phyloP scores from a whole-genome alignment of 2,329 filamentous ascomycete species.

The Beauveria brongniartii region DNA sequence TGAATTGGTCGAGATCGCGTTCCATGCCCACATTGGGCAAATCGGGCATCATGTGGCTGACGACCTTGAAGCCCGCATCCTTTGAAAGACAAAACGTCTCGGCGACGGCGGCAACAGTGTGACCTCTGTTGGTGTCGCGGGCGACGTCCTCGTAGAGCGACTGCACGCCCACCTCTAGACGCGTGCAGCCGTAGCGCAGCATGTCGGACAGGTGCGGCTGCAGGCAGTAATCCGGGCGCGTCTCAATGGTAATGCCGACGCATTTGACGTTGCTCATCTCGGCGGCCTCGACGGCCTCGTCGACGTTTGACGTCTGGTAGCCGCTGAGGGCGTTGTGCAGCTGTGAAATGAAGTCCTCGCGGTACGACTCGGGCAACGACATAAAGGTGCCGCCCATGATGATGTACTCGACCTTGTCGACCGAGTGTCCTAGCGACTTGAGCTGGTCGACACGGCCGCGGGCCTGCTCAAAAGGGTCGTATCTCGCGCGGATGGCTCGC shows the following conservation, averaged over 20 bases:
- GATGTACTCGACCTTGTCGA: conserved; percentile 99
- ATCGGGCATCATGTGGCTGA: conserved; percentile 99
- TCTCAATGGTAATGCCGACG: conserved; percentile 97
- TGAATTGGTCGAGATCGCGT: conserved; percentile 90
- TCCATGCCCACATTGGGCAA: conserved; percentile 98
- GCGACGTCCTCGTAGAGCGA: conserved; percentile 97
- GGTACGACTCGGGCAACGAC: conserved; percentile 82
- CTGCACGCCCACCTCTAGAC: conserved; percentile 90
- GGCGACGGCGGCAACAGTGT: conserved; percentile 89
- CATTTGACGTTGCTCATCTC: conserved; percentile 98
- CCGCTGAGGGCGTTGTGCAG: conserved; percentile 95
- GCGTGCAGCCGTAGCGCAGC: conserved; percentile 95
- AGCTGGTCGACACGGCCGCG: conserved; percentile 94
- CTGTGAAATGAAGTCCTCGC: conserved; percentile 89
- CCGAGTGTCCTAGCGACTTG: conserved; percentile 88
- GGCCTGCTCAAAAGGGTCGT: conserved; percentile 97
- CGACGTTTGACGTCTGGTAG: conserved; percentile 88
- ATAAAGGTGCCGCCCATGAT: conserved; percentile 99
- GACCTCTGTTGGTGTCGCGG: conserved; percentile 93
- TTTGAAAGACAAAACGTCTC: conserved; percentile 97
- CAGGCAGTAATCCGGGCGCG: conserved; percentile 90
- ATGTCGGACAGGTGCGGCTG: conserved; percentile 93
- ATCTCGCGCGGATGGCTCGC: conserved; percentile 92
- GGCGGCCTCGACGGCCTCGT: conserved; percentile 88
- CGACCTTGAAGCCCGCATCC: conserved; percentile 97